Base-by-base conservation (phyloP, 768 basidiomycete species). In the Pleurotus ostreatus region DNA sequence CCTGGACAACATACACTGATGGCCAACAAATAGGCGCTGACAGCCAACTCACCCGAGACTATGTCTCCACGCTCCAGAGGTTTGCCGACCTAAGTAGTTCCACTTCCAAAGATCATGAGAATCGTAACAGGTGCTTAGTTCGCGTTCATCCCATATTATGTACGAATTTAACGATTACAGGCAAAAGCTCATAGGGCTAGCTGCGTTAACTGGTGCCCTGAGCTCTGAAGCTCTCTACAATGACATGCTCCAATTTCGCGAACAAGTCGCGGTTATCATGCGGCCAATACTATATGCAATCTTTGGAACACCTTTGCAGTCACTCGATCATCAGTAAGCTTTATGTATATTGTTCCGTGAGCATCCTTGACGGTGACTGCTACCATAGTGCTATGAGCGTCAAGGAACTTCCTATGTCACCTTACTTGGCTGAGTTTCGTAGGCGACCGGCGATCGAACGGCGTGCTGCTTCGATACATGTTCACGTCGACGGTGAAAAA, bases 1-100 rank as follows among this genome's bases (percentile, higher is more conserved):
- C 92, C 1, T 98, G 92, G 88, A 88, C 89, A 16, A 94, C 94
- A 13, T 97, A 86, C 61, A 93, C 94, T 18, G 88, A 95, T 61
- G 92, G 93, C 0, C 85, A 85, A 54, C 74, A 89, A 40, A 84
- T 95, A 59, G 91, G 89, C 23, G 82, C 86, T 11, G 94, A 96
- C 64, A 81, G 80, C 55, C 70, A 65, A 26, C 72, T 92, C 48
- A 89, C 91, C 0, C 74, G 75, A 23, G 79, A 85, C 56, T 96
- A 96, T 68, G 71, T 92, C 30, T 76, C 78, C 6, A 80, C 84
- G 26, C 78, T 96, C 38, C 71, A 69, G 9, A 81, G 76, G 57
- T 93, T 96, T 66, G 74, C 88, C 7, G 66, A 67, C 11, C 76
- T 90, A 62, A 85, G 89, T 57, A 77, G 73, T 56, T 71, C 71